Evolutionary conservation across 2,329 filamentous ascomycete species (phyloP).

Genomic region (Aspergillus sp.): DNA sequence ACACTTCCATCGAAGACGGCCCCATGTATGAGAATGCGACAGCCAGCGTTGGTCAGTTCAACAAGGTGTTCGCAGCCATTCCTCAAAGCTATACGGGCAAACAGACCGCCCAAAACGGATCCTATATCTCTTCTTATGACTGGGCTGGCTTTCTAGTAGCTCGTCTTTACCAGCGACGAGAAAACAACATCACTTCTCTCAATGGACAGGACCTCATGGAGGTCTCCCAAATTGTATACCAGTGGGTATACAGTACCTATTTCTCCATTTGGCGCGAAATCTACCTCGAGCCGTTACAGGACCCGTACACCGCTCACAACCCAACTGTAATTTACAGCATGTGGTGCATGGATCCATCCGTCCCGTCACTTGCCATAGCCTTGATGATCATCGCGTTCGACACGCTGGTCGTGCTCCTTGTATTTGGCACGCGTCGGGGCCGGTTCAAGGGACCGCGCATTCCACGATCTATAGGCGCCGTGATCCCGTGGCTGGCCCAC

Average conservation of each 20-base stretch:
- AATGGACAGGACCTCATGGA: slow-evolving; percentile 14
- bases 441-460: slow-evolving; percentile 26
- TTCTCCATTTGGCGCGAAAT: slow-evolving; percentile 27
- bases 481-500: slow-evolving; percentile 28
- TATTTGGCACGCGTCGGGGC: slow-evolving; percentile 26
- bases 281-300: slow-evolving; percentile 20
- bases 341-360: slow-evolving; percentile 25
- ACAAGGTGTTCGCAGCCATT: slow-evolving; percentile 29
- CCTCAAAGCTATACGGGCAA: slow-evolving; percentile 25
- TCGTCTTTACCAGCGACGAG: slow-evolving; percentile 22
- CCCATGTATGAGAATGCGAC: slow-evolving; percentile 27
- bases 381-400: slow-evolving; percentile 24
- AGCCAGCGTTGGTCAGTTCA: slow-evolving; percentile 27
- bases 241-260: slow-evolving; percentile 30
- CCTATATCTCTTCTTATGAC: slow-evolving; percentile 25
- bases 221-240: slow-evolving; percentile 23
- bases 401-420: slow-evolving; percentile 24
- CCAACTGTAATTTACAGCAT: slow-evolving; percentile 22
- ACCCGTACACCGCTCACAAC: slow-evolving; percentile 14
- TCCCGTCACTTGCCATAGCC: slow-evolving; percentile 20
- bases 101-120: slow-evolving; percentile 14
- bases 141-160: slow-evolving; percentile 29
- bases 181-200: slow-evolving; percentile 17
- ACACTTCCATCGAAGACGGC: slow-evolving; percentile 16
- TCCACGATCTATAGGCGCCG: slow-evolving; percentile 25